Base-by-base conservation (phyloP, 495 filamentous ascomycete genomes). In the Penicillium cosmopolitanum region DNA sequence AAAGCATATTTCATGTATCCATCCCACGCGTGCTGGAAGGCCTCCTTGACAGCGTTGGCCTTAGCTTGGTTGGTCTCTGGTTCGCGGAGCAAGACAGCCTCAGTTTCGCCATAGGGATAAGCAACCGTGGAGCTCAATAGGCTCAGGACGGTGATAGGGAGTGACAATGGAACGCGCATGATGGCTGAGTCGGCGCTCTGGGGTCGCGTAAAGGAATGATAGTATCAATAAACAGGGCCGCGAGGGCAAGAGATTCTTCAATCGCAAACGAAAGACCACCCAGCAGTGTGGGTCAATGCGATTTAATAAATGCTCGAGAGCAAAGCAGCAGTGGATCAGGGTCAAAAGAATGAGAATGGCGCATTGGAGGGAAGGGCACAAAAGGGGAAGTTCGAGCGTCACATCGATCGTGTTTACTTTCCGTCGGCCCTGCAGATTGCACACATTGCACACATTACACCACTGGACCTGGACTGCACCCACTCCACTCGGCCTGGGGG, bases 1-100 rank as follows among this genome's bases (percentile, higher is more conserved):
- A 89, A 93, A 0, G 91, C 90, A 72, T 92, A 88, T 79, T 86
- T 79, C 62, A 83, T 83, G 76, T 96, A 96, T 2, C 90, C 91
- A 63, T 89, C 74, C 90, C 91, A 96, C 3, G 92, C 87, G 67
- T 85, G 83, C 28, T 82, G 78, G 64, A 96, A 96, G 1, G 89
- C 86, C 53, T 87, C 82, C 66, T 89, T 91, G 25, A 96, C 84
- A 1, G 90, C 87, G 48, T 82, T 81, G 36, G 85, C 83, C 58
- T 87, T 79, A 19, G 73, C 61, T 23, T 73, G 58, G 21, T 48
- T 51, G 0, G 62, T 47, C 6, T 50, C 28, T 11, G 42, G 38
- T 4, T 57, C 60, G 1, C 53, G 35, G 1, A 33, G 57, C 46
- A 56, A 50, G 34, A 65, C 42, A 12, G 56, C 34, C 40, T 57